Conservation (phyloP, 495 filamentous ascomycete genomes). For the Mytilinidion resinicola region DNA sequence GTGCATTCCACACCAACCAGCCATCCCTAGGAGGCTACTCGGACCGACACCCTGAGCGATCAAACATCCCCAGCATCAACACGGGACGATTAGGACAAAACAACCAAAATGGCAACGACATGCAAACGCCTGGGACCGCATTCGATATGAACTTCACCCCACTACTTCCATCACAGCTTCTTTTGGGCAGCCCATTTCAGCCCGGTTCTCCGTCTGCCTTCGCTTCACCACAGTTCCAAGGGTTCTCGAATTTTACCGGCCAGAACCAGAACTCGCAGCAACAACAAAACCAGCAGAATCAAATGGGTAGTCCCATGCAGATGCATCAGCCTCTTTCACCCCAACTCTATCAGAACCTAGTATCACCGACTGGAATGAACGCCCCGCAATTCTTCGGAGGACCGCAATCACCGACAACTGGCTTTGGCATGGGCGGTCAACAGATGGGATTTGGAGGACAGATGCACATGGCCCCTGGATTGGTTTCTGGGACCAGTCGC, state of each 20-base stretch:
- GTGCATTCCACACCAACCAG: conserved; percentile 76
- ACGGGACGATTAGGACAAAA: conserved; percentile 53
- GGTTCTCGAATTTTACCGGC: conserved; percentile 69
- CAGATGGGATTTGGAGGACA: conserved; percentile 59
- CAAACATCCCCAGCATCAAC: conserved; percentile 90
- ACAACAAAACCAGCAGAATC: conserved; percentile 51
- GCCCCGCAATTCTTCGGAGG: conserved; percentile 65
- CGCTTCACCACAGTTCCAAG: conserved; percentile 83
- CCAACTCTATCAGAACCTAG: conserved; percentile 68
- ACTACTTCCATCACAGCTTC: conserved; percentile 84
- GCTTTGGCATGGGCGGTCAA: conserved; percentile 55
- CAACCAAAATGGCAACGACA: conserved; percentile 58
- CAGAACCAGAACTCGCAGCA: conserved; percentile 54
- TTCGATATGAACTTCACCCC: conserved; percentile 99
- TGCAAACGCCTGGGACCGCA: conserved; percentile 78
- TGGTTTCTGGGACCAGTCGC: conserved; percentile 84
- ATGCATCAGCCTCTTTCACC: conserved; percentile 62
- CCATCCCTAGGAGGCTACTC: conserved; percentile 62
- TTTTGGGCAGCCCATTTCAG: conserved; percentile 94
- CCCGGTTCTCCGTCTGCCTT: conserved; percentile 88
- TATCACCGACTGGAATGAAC: conserved; percentile 68
- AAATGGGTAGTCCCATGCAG: conserved; percentile 55
- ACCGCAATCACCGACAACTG: conserved; percentile 80
- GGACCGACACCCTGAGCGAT: conserved; percentile 73
- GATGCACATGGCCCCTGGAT: conserved; percentile 65